A percentile compares a stretch with the other conserved stretches of the same genome.
Conservation (phyloP, 371 early-diverging fungal genomes). For the Mitosporidium daphniae region DNA sequence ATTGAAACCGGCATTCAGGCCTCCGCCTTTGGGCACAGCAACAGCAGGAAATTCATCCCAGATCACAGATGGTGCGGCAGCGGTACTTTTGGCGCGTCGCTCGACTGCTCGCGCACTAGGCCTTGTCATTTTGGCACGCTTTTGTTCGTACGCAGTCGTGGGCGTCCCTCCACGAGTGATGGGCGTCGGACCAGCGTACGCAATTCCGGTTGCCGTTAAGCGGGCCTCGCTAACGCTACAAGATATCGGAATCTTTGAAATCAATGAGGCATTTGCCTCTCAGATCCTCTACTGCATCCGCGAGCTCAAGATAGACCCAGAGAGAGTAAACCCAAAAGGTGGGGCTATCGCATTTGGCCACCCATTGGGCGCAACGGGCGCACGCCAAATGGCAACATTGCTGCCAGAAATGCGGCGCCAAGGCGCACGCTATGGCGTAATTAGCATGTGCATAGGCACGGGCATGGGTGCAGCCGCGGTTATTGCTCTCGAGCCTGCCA, state of each 20-base stretch:
- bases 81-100: constrained; percentile 69
- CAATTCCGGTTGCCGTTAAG: constrained; percentile 52
- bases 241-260: constrained; percentile 22
- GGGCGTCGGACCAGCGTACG: constrained; percentile 26
- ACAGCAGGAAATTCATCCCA: constrained; percentile 92
- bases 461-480: constrained; percentile 84
- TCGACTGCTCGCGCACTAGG: constrained; percentile 47
- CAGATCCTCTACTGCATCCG: constrained; percentile 65
- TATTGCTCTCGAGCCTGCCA: too few species aligned
- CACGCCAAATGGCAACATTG: constrained; percentile 70
- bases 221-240: constrained; percentile 30
- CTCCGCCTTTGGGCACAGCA: constrained; percentile 37
- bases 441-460: constrained; percentile 77
- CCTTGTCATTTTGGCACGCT: constrained; percentile 46
- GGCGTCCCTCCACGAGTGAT: constrained; percentile 71
- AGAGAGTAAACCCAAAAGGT: constrained; percentile 86
- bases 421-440: constrained; percentile 36
- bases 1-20: constrained; percentile 55
- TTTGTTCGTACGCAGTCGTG: constrained; percentile 42
- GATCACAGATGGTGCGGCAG: constrained; percentile 88
- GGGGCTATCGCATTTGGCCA: constrained; percentile 91
- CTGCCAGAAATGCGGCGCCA: constrained; percentile 57
- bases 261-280: constrained; percentile 88
- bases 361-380: constrained; percentile 50
- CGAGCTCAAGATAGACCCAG: constrained; percentile 31